phyloP scores from a whole-genome alignment of 345 rosid species.

The Gynandropsis gynandra region DNA sequence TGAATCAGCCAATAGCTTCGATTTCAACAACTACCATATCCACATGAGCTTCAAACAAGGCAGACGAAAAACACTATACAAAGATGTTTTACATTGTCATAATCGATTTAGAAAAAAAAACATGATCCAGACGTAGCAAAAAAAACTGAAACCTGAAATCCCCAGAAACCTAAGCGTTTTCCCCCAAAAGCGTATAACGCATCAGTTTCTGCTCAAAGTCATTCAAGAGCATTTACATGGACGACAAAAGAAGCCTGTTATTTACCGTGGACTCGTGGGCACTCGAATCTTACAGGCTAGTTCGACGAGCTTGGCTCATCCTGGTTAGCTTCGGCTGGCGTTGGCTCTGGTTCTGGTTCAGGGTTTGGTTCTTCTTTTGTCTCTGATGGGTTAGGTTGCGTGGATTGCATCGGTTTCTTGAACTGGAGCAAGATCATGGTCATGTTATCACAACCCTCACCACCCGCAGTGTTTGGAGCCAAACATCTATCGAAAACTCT shows the following conservation, averaged over 20 bases:
- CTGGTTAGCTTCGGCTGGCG: conserved; percentile 16
- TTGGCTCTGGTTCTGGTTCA: conserved; percentile 26
- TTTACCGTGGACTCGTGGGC: too few relatives aligned
- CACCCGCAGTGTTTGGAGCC: conserved; percentile 72
- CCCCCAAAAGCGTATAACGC: neutral
- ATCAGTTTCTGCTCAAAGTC: conserved; percentile 10
- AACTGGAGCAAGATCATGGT: conserved; percentile 93
- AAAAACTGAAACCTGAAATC: conserved; percentile 6
- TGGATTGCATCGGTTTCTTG: conserved; percentile 46
- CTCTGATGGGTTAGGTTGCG: conserved; percentile 27
- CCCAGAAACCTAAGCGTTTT: conserved; percentile 5
- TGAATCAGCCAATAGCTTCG: too few relatives aligned
- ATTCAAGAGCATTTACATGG: conserved; percentile 22
- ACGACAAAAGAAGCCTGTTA: neutral
- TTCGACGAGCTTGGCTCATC: conserved; percentile 20
- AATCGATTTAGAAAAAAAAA: conserved; percentile 1
- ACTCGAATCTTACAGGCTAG: neutral
- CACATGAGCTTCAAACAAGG: too few relatives aligned
- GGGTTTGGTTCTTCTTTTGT: conserved; percentile 20
- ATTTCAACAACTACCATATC: neutral
- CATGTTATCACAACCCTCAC: conserved; percentile 99
- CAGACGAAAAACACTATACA: too few relatives aligned
- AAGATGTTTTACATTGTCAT: too few relatives aligned
- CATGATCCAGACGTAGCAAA: conserved; percentile 4
- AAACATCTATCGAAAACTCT: conserved; percentile 76